Conservation (phyloP, 2,329 filamentous ascomycete species). For the Neonectria neomacrospora region DNA sequence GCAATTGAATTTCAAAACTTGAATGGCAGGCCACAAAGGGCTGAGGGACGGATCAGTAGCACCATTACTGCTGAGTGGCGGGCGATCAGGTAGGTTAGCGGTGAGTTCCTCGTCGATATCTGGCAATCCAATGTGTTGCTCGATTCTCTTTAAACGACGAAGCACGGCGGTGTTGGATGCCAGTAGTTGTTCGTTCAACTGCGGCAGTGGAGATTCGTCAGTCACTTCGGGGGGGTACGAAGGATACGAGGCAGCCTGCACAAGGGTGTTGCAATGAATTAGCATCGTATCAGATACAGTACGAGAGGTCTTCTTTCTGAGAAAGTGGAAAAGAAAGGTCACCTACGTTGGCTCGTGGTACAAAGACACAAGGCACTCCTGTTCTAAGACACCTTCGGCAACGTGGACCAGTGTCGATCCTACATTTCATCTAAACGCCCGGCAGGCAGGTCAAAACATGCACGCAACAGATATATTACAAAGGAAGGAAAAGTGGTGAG, state of each 20-base stretch:
- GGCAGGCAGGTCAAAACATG: not conserved
- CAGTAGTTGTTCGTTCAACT: not conserved
- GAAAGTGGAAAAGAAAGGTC: too few species aligned
- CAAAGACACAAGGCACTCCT: conserved; percentile 14
- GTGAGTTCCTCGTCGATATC: not conserved
- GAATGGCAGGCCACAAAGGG: conserved; percentile 9
- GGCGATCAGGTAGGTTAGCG: not conserved
- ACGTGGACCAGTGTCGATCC: conserved; percentile 11
- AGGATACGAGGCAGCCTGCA: not conserved
- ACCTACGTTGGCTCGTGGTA: conserved; percentile 19
- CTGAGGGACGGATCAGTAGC: not conserved
- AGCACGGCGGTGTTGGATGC: not conserved
- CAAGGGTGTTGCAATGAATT: not conserved
- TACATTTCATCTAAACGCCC: conserved; percentile 15
- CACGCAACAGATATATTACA: not conserved
- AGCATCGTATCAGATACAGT: too few species aligned
- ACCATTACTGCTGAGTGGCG: not conserved
- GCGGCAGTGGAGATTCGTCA: not conserved
- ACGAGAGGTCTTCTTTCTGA: not conserved
- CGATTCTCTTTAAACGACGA: conserved; percentile 9
- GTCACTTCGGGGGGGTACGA: not conserved
- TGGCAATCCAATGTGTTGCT: conserved; percentile 12
- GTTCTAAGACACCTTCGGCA: conserved; percentile 13
- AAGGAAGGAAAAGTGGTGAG: too few species aligned
- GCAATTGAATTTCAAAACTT: conserved; percentile 3